A percentile compares a stretch with the other conserved stretches of the same genome.
Evolutionary conservation across 805 yeast species (phyloP).

Genomic region (Kazachstania bromeliacearum): DNA sequence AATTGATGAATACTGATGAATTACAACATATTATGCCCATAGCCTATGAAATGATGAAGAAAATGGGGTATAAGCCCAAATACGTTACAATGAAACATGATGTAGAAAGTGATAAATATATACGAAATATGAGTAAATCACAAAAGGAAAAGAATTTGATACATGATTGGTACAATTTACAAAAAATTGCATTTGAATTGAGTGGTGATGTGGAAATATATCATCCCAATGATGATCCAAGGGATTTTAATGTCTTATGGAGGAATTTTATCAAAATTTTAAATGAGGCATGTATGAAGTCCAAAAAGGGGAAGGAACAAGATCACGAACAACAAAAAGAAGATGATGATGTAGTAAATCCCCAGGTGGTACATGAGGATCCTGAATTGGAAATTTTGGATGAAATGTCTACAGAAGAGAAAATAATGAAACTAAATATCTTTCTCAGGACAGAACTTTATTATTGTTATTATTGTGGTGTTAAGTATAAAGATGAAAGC

Average conservation of each 20-base stretch:
- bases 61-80: constrained; percentile 44
- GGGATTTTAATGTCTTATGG: constrained; percentile 36
- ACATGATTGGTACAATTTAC: constrained; percentile 26
- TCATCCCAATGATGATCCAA: constrained; percentile 18
- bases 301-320: constrained; percentile 7
- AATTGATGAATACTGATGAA: not conserved
- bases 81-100: constrained; percentile 38
- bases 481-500: constrained; percentile 26
- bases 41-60: constrained; percentile 45
- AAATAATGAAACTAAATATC: constrained; percentile 28
- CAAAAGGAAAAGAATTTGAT: constrained; percentile 8
- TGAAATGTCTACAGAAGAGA: constrained; percentile 21
- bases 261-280: constrained; percentile 26
- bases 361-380: constrained; percentile 10
- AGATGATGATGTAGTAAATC: not conserved
- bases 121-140: constrained; percentile 16
- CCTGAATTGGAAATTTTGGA: constrained; percentile 28
- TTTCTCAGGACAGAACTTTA: constrained; percentile 33
- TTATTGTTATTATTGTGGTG: constrained; percentile 47
- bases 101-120: constrained; percentile 3
- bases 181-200: constrained; percentile 35
- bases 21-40: constrained; percentile 25
- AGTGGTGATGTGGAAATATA: constrained; percentile 32
- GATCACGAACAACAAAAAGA: too few species aligned
- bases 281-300: constrained; percentile 7